Evolutionary conservation across 257 asterid species (phyloP).

Genomic region (Solanum corneliomulleri): DNA sequence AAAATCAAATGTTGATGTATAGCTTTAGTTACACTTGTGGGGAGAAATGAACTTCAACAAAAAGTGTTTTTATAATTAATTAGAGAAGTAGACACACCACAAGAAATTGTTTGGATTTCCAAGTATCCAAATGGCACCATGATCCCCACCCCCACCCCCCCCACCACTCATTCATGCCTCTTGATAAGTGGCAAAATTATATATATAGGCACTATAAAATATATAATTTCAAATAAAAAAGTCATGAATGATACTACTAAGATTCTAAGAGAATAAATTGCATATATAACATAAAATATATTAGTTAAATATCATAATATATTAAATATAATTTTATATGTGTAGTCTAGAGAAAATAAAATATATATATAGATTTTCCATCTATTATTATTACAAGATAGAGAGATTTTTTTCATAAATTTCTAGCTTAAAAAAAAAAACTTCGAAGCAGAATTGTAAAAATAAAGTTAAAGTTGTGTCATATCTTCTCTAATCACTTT

Average conservation of each 20-base stretch:
- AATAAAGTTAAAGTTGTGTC: no score
- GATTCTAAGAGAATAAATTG: not conserved
- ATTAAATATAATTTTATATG: no score
- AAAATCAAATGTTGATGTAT: no score
- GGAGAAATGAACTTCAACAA: not conserved
- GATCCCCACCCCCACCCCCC: no score
- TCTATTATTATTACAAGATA: no score
- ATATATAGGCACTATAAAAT: not conserved
- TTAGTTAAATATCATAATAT: not conserved
- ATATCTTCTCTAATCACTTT: not conserved
- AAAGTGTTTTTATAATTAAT: not conserved
- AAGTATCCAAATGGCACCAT: not conserved
- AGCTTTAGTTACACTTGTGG: not conserved
- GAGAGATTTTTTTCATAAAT: no score
- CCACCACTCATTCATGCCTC: not conserved
- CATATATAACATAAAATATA: not conserved
- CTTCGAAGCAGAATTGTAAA: no score
- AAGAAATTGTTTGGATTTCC: not conserved
- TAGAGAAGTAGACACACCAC: not conserved
- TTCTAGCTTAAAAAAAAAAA: fast-evolving
- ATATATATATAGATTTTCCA: no score
- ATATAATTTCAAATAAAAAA: not conserved
- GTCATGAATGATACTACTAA: not conserved
- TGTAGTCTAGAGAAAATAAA: fast-evolving
- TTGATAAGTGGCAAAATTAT: not conserved